phyloP scores from a whole-genome alignment of 306 rosid genomes.

The Trichosanthes cucumerina region DNA sequence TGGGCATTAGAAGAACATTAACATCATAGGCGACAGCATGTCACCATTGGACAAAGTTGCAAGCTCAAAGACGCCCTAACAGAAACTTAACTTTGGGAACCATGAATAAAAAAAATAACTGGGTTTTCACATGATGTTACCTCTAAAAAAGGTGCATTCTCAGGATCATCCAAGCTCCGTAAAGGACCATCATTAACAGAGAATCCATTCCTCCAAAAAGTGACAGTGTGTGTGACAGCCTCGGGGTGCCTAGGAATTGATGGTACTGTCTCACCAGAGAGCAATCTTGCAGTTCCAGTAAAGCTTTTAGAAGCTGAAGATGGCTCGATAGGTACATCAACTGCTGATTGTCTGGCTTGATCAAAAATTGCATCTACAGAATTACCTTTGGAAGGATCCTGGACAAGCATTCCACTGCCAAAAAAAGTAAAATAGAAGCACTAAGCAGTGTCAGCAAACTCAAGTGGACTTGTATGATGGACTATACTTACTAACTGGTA shows the following conservation, averaged over 20 bases:
- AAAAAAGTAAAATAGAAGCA: constrained; percentile 4
- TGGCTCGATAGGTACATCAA: constrained; percentile 34
- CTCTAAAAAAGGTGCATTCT: constrained; percentile 68
- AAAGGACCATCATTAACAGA: constrained; percentile 66
- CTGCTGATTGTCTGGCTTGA: constrained; percentile 46
- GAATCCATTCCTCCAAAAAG: constrained; percentile 91
- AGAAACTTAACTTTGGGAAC: not conserved
- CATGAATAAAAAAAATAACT: not conserved
- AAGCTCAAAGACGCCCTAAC: not conserved
- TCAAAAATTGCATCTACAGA: constrained; percentile 60
- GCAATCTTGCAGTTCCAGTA: constrained; percentile 73
- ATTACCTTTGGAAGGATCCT: constrained; percentile 51
- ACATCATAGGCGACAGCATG: not conserved
- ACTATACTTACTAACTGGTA: not conserved
- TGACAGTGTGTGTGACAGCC: constrained; percentile 38
- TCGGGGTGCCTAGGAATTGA: constrained; percentile 50
- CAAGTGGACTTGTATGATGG: not conserved
- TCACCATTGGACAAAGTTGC: not conserved
- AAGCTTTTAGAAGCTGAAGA: constrained; percentile 53
- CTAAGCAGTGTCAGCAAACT: not conserved
- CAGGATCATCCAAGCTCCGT: constrained; percentile 66
- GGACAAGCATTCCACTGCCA: constrained; percentile 91
- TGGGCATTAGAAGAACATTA: not conserved
- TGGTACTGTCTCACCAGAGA: constrained; percentile 64
- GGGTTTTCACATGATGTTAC: constrained; percentile 20